Percentiles rank a stretch among this genome's conserved stretches.
These are phyloP conservation scores for Talaromyces wortmannii DNA, from an alignment of 495 filamentous ascomycete genomes.

Conservation along the genomic window DNA sequence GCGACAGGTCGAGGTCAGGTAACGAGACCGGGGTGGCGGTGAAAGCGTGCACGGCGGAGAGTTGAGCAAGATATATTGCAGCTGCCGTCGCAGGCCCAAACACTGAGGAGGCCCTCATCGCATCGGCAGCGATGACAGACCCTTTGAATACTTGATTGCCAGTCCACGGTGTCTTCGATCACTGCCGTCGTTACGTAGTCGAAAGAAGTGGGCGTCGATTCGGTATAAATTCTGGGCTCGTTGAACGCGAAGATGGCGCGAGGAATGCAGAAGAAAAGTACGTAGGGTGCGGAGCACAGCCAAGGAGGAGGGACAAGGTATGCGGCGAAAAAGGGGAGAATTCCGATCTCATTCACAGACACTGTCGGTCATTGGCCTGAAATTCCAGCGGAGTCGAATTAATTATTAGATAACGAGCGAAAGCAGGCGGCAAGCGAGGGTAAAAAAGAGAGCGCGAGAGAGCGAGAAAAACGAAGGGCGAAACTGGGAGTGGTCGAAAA, in stretches of 20 bases:
- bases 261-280: neutral
- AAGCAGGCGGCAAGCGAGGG: neutral
- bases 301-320: neutral
- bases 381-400: neutral
- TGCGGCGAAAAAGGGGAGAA: neutral
- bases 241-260: neutral
- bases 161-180: constrained; percentile 6
- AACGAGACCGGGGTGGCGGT: constrained; percentile 64
- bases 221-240: neutral
- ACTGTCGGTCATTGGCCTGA: neutral
- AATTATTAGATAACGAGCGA: neutral
- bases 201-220: neutral
- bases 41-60: constrained; percentile 48
- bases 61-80: constrained; percentile 29
- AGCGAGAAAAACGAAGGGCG: neutral
- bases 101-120: constrained; percentile 54
- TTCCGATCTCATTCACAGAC: neutral
- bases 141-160: constrained; percentile 1
- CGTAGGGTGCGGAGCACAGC: too few species aligned
- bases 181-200: neutral
- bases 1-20: constrained; percentile 73
- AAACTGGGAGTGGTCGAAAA: neutral
- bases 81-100: constrained; percentile 47
- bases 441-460: neutral
- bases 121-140: constrained; percentile 37